Conservation (phyloP, 306 rosid species). For the Cicer yamashitae region DNA sequence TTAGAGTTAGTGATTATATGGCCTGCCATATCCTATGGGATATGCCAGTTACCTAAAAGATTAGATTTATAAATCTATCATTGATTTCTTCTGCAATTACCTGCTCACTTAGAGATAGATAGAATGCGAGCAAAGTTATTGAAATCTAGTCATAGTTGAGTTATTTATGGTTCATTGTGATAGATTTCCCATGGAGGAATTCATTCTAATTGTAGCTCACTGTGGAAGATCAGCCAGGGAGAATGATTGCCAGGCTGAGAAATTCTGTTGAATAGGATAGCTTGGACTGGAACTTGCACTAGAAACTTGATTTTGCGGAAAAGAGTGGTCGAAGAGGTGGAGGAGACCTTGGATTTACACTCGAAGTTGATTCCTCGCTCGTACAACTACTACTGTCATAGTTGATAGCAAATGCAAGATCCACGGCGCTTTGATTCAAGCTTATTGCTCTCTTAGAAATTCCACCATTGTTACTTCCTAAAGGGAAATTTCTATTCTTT, state of each 20-base stretch:
- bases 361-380: conserved; percentile 64
- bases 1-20: neutral
- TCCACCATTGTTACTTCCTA: conserved; percentile 62
- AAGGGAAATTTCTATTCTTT: conserved; percentile 53
- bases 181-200: neutral
- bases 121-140: conserved; percentile 1
- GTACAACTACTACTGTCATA: conserved; percentile 62
- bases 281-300: neutral
- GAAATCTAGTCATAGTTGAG: neutral
- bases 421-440: conserved; percentile 64
- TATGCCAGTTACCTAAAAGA: neutral
- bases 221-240: conserved; percentile 33
- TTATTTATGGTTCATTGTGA: neutral
- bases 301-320: conserved; percentile 17
- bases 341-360: conserved; percentile 46
- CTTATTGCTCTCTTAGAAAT: conserved; percentile 72
- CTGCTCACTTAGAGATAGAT: neutral
- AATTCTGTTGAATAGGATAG: conserved; percentile 25
- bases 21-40: neutral
- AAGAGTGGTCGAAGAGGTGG: conserved; percentile 34
- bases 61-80: neutral
- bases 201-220: neutral
- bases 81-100: conserved; percentile 4
- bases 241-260: too few relatives aligned
- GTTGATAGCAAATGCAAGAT: conserved; percentile 70